Evolutionary conservation across 495 filamentous ascomycete species (phyloP), one percentile per base, ranked within the genome.

Genomic region (Tirmania nivea): DNA sequence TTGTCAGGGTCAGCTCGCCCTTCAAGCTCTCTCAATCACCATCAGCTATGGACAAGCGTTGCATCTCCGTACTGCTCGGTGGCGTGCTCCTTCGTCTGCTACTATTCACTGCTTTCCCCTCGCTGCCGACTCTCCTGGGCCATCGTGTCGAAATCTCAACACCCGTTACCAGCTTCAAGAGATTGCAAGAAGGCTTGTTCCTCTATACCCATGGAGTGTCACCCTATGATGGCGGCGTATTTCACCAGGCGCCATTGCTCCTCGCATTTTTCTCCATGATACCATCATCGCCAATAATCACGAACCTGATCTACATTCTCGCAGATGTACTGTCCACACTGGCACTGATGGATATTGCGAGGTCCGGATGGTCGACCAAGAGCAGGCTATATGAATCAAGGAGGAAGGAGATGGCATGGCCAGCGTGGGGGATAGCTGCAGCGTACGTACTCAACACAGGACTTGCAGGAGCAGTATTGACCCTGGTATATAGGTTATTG

Each of bases 141-240:
- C 85, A 81, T 54, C 80, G 90, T 64, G 90, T 95, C 55, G 90
- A 97, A 73, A 79, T 97, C 55, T 95, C 90, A 25, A 97, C 90
- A 3, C 87, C 90, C 16, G 83, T 96, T 25, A 94, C 83, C 55
- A 94, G 90, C 75, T 97, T 94, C 76, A 97, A 95, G 71, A 78
- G 92, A 77, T 86, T 97, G 51, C 87, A 95, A 69, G 90, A 97
- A 70, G 90, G 90, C 34, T 71, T 97, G 49, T 96, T 93, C 63
- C 78, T 97, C 4, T 95, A 96, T 63, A 88, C 81, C 52, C 86
- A 88, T 61, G 90, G 94, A 73, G 84, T 95, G 25, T 95, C 87
- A 50, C 90, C 90, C 0, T 97, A 96, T 67, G 88, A 97, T 67
- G 90, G 90, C 54, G 90, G 90, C 55, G 85, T 96, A 65, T 97